A percentile compares a stretch with the other conserved stretches of the same genome.
These are phyloP conservation scores for Hemisphaericaspora lyxosophila DNA, from an alignment of 1,139 yeast species.

Conservation along the genomic window DNA sequence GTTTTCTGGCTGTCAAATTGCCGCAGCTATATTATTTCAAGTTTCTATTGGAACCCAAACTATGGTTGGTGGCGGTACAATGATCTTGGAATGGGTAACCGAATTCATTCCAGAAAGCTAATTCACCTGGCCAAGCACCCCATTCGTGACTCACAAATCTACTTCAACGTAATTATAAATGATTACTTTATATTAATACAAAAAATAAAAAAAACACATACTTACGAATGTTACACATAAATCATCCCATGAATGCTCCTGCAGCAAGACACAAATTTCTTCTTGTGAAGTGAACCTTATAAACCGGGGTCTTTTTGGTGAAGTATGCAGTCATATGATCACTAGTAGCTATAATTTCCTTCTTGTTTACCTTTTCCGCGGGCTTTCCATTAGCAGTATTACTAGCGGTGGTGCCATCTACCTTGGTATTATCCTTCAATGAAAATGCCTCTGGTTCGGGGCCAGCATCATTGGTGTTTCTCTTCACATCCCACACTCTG, in stretches of 20 bases:
- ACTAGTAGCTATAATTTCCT: constrained; percentile 74
- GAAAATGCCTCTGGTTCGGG: constrained; percentile 75
- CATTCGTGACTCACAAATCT: no score
- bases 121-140: no score
- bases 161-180: no score
- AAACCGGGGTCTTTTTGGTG: constrained; percentile 92
- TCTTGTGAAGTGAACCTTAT: constrained; percentile 87
- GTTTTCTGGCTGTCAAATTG: no score
- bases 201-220: no score
- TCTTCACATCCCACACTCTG: constrained; percentile 93
- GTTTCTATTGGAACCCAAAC: no score
- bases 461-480: constrained; percentile 77
- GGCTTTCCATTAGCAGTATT: constrained; percentile 14
- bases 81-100: no score
- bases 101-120: no score
- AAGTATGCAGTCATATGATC: constrained; percentile 94
- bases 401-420: constrained; percentile 11
- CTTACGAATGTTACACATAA: no score
- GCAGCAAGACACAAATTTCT: constrained; percentile 90
- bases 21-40: no score
- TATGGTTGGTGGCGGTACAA: no score
- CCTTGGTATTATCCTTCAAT: constrained; percentile 23
- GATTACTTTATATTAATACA: constrained; percentile 3
- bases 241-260: constrained; percentile 58
- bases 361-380: constrained; percentile 30